Base-by-base conservation (phyloP, 2,329 filamentous ascomycete genomes). In the Epichloe baconii region DNA sequence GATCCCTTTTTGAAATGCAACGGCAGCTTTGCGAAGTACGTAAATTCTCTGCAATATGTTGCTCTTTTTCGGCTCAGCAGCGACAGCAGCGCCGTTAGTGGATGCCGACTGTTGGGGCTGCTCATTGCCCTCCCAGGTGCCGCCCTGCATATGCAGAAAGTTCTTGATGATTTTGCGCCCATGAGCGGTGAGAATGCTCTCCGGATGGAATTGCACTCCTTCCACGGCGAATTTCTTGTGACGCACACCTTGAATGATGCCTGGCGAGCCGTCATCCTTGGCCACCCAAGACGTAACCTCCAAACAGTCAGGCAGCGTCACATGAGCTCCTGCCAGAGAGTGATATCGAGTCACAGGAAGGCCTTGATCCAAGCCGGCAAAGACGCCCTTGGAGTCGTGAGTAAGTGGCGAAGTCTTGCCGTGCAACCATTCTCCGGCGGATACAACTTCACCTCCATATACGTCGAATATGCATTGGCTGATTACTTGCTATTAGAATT, bases 121-220 rank as follows among this genome's bases (percentile, higher is more conserved):
- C 51, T 83, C 77, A 60, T 91, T 91, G 61, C 90, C 88, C 48
- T 79, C 79, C 93, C 93, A 98, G 46, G 89, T 96, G 23, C 93
- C 93, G 19, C 88, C 87, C 59, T 84, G 86, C 77, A 95, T 83
- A 52, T 76, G 77, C 54, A 98, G 71, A 66, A 98, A 98, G 68
- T 97, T 98, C 63, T 82, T 83, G 64, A 98, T 80, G 87, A 98
- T 96, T 37, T 78, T 71, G 37, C 90, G 83, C 3, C 94, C 93
- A 53, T 93, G 82, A 44, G 86, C 88, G 0, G 91, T 96, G 48
- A 98, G 72, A 52, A 98, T 98, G 65, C 91, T 97, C 69, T 98
- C 93, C 0, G 93, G 93, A 60, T 98, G 93, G 61, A 97, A 98
- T 64, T 98, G 93, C 15, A 98, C 93, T 41, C 90, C 93, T 67